Evolutionary conservation across 2,329 filamentous ascomycete species (phyloP), one percentile per base, ranked within the genome.

Genomic region (Claviceps fusiformis): DNA sequence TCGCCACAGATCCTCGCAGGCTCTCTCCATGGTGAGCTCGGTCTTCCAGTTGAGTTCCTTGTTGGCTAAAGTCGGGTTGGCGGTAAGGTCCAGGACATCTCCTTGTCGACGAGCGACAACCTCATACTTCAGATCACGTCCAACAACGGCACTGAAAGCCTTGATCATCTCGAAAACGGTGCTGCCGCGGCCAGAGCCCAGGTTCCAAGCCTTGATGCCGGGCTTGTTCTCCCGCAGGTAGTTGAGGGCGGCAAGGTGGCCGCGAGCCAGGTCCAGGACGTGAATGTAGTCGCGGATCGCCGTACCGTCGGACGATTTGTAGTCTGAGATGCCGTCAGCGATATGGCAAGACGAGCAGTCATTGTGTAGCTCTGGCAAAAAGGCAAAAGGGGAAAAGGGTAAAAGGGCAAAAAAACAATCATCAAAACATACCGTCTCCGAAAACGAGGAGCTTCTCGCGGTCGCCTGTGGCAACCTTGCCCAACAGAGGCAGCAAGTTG

Each of bases 241-340:
- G 74, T 93, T 90, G 62, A 98, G 85, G 27, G 95, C 93, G 57
- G 88, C 81, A 56, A 95, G 76, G 70, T 96, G 91, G 58, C 91
- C 91, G 59, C 81, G 81, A 49, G 91, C 88, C 29, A 96, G 83
- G 67, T 96, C 91, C 59, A 95, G 79, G 56, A 96, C 89, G 76
- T 96, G 91, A 71, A 98, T 96, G 78, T 98, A 98, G 75, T 98
- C 93, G 63, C 93, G 87, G 69, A 96, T 95, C 59, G 89, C 89
- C 54, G 91, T 96, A 60, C 91, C 91, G 69, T 96, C 91, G 63
- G 84, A 86, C 54, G 90, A 95, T 37, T 78, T 68, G 75, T 98
- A 98, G 76, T 98, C 91, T 95, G 61, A 4, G 11, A 53, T 11
- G 10, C 8, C 27, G 60, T 67, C 55, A 68, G 63, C 50, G 35